Conservation (phyloP, 2,329 filamentous ascomycete genomes). For the Stromatinia cepivora region DNA sequence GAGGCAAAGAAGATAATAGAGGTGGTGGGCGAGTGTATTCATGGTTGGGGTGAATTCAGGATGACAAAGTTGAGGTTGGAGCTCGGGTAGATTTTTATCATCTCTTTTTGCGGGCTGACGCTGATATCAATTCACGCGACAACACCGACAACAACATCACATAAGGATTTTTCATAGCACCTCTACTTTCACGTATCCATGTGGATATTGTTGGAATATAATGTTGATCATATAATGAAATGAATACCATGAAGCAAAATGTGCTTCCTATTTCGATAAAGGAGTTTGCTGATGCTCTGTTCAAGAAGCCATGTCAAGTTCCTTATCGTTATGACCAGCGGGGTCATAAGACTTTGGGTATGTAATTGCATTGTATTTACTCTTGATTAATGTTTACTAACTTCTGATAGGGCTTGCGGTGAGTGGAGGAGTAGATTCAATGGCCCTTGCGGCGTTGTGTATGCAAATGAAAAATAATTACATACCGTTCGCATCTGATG, state of each 20-base stretch:
- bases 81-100: constrained; percentile 19
- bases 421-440: constrained; percentile 95
- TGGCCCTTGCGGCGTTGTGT: constrained; percentile 83
- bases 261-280: constrained; percentile 25
- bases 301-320: constrained; percentile 23
- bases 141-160: background rate
- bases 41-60: constrained; percentile 14
- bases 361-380: background rate
- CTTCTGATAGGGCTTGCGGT: constrained; percentile 66
- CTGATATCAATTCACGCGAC: background rate
- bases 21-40: background rate
- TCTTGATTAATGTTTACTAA: background rate
- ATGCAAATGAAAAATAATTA: constrained; percentile 43
- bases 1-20: constrained; percentile 8
- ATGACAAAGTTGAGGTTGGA: constrained; percentile 23
- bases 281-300: constrained; percentile 31
- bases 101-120: background rate
- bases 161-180: background rate
- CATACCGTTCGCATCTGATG: constrained; percentile 9
- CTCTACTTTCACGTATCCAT: background rate
- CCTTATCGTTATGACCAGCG: constrained; percentile 11
- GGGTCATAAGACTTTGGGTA: constrained; percentile 8
- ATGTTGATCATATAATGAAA: constrained; percentile 4
- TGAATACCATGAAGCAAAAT: constrained; percentile 19
- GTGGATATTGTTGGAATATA: background rate